Evolutionary conservation across 2,329 filamentous ascomycete species (phyloP), one percentile per base, ranked within the genome.

Genomic region (Penicillium sp.): DNA sequence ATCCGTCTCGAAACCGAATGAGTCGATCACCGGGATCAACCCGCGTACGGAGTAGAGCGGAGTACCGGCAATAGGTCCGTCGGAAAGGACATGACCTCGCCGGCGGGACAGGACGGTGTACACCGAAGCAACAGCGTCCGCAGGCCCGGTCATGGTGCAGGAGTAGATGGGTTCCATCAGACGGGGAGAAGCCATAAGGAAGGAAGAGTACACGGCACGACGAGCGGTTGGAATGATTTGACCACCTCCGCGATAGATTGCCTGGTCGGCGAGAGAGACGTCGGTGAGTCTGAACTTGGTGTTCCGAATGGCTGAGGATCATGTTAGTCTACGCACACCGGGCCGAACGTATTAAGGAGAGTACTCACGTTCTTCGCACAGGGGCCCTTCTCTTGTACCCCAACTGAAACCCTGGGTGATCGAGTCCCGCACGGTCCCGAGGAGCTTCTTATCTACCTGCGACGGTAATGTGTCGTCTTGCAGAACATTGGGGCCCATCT

Each of bases 1-100:
- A 74, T 98, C 93, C 12, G 93, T 97, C 76, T 98, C 93, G 71
- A 98, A 97, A 18, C 93, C 93, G 65, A 98, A 98, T 27, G 86
- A 90, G 75, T 98, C 93, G 66, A 98, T 95, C 52, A 97, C 93
- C 8, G 93, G 93, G 48, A 98, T 84, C 43, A 97, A 78, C 3
- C 93, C 93, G 62, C 86, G 88, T 46, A 96, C 91, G 20, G 88
- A 86, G 72, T 96, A 97, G 9, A 98, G 80, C 4, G 92, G 93
- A 8, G 93, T 97, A 23, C 93, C 93, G 0, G 92, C 90, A 53
- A 98, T 89, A 12, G 91, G 91, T 0, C 89, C 89, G 67, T 98
- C 93, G n/a, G 88, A 86, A 24, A 98, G 78, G 25, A 98, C 92
- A 71, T 98, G 93, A 0, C 93, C 93, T 60, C 93, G 80, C 52